Evolutionary conservation across 306 rosid genomes (phyloP).

Genomic region (Mimosa pudica): DNA sequence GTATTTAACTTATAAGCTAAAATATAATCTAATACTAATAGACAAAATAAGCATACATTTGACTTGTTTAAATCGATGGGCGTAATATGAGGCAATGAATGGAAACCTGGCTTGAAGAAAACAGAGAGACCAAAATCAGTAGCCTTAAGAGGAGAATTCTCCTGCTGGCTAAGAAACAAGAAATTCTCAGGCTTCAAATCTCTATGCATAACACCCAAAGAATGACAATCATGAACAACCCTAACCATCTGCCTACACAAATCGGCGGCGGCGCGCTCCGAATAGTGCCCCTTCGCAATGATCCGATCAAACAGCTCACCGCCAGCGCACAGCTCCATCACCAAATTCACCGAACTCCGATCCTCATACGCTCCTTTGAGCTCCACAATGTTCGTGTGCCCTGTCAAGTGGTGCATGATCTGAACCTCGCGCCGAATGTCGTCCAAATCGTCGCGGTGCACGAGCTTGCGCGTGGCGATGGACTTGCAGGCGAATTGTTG

Average conservation of each 20-base stretch:
- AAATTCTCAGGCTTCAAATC: conserved; percentile 94
- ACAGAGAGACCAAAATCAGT: conserved; percentile 93
- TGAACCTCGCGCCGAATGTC: conserved; percentile 91
- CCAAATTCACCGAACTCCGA: conserved; percentile 79
- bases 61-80: no score
- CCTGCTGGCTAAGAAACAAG: conserved; percentile 60
- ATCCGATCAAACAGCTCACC: conserved; percentile 95
- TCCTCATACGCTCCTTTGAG: conserved; percentile 94
- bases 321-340: conserved; percentile 98
- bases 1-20: no score
- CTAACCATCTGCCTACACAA: conserved; percentile 86
- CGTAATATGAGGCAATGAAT: no score
- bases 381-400: conserved; percentile 87
- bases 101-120: conserved; percentile 73
- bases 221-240: conserved; percentile 80
- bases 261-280: conserved; percentile 85
- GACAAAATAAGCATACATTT: no score
- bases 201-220: conserved; percentile 90
- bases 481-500: conserved; percentile 88
- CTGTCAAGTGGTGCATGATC: conserved; percentile 98
- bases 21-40: no score
- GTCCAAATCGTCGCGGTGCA: conserved; percentile 73
- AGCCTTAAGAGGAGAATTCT: conserved; percentile 77
- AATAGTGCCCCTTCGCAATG: conserved; percentile 81
- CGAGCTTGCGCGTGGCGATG: conserved; percentile 79